Conservation (phyloP, 2,329 filamentous ascomycete genomes). For the Penicillium brasilianum region DNA sequence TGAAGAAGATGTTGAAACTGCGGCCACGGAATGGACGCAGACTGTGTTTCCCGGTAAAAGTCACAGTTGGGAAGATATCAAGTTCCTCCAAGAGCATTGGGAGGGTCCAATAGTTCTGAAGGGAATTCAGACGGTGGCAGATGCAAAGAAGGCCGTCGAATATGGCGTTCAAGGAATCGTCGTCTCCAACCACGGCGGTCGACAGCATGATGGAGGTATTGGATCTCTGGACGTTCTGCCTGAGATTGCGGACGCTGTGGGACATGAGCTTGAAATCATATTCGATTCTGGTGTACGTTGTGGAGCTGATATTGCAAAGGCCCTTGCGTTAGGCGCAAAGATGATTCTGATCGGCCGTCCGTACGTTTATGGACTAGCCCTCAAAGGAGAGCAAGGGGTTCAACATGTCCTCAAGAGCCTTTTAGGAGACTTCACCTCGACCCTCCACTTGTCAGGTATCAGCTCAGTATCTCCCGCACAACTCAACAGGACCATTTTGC, state of each 20-base stretch:
- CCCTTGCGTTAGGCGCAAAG: constrained; percentile 57
- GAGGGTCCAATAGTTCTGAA: constrained; percentile 66
- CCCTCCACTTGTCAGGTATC: neutral
- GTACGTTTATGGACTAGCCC: constrained; percentile 61
- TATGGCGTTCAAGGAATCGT: constrained; percentile 54
- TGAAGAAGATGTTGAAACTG: neutral
- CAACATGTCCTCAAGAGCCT: constrained; percentile 51
- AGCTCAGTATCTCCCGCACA: neutral
- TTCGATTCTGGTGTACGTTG: constrained; percentile 55
- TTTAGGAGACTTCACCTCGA: constrained; percentile 27
- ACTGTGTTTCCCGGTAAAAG: neutral
- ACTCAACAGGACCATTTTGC: neutral
- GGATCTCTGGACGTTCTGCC: constrained; percentile 56
- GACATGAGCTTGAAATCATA: constrained; percentile 45
- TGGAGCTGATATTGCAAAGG: constrained; percentile 56
- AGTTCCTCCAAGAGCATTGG: constrained; percentile 62
- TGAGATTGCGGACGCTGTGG: constrained; percentile 56
- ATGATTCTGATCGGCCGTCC: constrained; percentile 58
- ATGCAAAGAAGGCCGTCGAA: constrained; percentile 52
- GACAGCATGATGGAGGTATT: constrained; percentile 39
- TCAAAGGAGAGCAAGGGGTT: constrained; percentile 60
- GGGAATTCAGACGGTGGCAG: constrained; percentile 56
- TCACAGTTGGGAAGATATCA: constrained; percentile 61
- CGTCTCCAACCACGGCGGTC: constrained; percentile 57
- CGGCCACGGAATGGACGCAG: neutral